These are phyloP conservation scores for Septoria linicola DNA, from an alignment of 2,329 filamentous ascomycete genomes.

Conservation along the genomic window DNA sequence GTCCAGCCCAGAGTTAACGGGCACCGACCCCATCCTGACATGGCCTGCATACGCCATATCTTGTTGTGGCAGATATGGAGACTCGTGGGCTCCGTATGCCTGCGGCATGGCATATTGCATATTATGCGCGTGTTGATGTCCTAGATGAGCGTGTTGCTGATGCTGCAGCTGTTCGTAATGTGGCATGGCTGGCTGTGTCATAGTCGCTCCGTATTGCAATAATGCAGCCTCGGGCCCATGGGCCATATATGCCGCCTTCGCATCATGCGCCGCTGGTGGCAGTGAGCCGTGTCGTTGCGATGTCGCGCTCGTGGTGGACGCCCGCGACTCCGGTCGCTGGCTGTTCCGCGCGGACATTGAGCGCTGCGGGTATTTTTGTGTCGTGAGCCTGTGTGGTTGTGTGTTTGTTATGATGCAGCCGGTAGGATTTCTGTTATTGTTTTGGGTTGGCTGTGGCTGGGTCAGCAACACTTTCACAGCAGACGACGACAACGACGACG, in stretches of 20 bases:
- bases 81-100: conserved; percentile 30
- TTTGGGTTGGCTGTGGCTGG: conserved; percentile 12
- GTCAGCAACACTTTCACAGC: conserved; percentile 1
- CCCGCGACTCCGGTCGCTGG: conserved; percentile 35
- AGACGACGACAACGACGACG: neutral
- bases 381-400: conserved; percentile 1
- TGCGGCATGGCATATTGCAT: conserved; percentile 26
- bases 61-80: conserved; percentile 28
- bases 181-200: conserved; percentile 27
- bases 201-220: conserved; percentile 34
- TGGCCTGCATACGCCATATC: conserved; percentile 32
- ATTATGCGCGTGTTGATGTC: conserved; percentile 27
- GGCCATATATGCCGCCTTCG: conserved; percentile 25
- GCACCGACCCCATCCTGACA: conserved; percentile 32
- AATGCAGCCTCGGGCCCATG: conserved; percentile 35
- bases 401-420: conserved; percentile 5
- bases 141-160: conserved; percentile 15
- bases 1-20: conserved; percentile 28
- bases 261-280: conserved; percentile 27
- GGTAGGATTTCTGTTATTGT: conserved; percentile 19
- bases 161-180: conserved; percentile 25
- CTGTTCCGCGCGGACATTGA: conserved; percentile 34
- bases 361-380: conserved; percentile 20
- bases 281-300: conserved; percentile 32
- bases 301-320: conserved; percentile 38